Base-by-base conservation (phyloP, 2,329 filamentous ascomycete genomes). In the Rutstroemia sp. region DNA sequence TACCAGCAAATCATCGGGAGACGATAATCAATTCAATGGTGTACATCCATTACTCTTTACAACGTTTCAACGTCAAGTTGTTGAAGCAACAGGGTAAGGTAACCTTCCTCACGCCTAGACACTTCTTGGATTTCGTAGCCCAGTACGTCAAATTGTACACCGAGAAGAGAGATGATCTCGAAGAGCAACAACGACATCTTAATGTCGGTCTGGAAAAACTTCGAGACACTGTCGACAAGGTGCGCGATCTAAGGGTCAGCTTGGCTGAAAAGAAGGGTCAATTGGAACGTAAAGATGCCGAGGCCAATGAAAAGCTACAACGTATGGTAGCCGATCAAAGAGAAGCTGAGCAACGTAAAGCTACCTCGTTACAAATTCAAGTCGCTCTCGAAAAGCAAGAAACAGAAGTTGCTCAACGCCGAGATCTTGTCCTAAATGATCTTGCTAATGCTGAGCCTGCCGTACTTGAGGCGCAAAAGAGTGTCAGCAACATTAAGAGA, bases 121-220 rank as follows among this genome's bases (percentile, higher is more conserved):
- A 99, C 72, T 99, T 96, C 77, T 77, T 99, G 52, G 95, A 99
- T 71, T 99, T 99, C 67, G 92, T 99, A 58, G 90, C 91, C 41
- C 94, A 99, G 70, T 99, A 96, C 70, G 92, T 96, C 72, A 94
- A 89, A 72, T 79, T 99, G 6, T 97, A 97, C 75, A 95, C 92
- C 61, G 94, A 99, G 73, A 99, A 99, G 77, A 88, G 95, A 10
- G 94, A 97, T 71, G 94, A 99, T 69, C 81, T 99, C 1, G 94
- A 99, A 72, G 94, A 99, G 71, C 94, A 99, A 72, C 94, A 99
- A 70, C 88, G 94, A 30, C 94, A 99, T 80, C 79, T 99, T 61
- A 99, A 99, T 67, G 92, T 97, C 56, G 95, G 94, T 79, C 81
- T 99, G 2, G 94, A 99, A 76, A 99, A 99, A 72, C 79, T 99